phyloP scores from a whole-genome alignment of 2,329 filamentous ascomycete genomes.

The Aspergillus felis region DNA sequence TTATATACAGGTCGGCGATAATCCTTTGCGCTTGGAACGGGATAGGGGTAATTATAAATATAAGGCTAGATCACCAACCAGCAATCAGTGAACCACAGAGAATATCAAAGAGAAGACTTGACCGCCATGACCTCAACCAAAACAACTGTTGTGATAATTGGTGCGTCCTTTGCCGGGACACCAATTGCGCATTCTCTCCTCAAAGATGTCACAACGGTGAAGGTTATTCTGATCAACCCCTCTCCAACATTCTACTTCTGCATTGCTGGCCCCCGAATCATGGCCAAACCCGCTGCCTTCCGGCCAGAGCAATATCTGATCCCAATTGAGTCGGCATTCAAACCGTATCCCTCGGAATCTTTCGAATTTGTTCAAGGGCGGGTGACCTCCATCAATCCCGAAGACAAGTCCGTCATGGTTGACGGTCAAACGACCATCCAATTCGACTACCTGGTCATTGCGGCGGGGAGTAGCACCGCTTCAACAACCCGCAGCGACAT shows the following conservation, averaged over 20 bases:
- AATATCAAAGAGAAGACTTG: not conserved
- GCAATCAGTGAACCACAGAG: not conserved
- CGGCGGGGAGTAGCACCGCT: slow-evolving; percentile 50
- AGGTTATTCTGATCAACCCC: slow-evolving; percentile 54
- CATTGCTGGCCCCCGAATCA: slow-evolving; percentile 50
- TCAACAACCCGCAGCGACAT: slow-evolving; percentile 34
- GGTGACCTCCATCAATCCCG: slow-evolving; percentile 46
- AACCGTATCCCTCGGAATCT: slow-evolving; percentile 44
- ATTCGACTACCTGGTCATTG: slow-evolving; percentile 56
- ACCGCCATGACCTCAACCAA: not conserved
- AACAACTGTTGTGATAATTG: slow-evolving; percentile 31
- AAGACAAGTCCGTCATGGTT: slow-evolving; percentile 44
- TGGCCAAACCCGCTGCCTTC: slow-evolving; percentile 48
- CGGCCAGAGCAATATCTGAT: slow-evolving; percentile 47
- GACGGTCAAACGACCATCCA: slow-evolving; percentile 27
- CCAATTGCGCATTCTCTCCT: slow-evolving; percentile 36
- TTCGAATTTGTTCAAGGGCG: slow-evolving; percentile 51
- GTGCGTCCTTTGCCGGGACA: slow-evolving; percentile 36
- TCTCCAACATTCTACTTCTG: slow-evolving; percentile 52
- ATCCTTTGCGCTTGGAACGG: not conserved
- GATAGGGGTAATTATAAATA: not conserved
- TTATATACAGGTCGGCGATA: not conserved
- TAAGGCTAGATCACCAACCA: not conserved
- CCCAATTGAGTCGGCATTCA: slow-evolving; percentile 49
- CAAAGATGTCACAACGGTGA: slow-evolving; percentile 30